Conservation (phyloP, 148 eudicot species). For the Rhododendron ferrugineum region DNA sequence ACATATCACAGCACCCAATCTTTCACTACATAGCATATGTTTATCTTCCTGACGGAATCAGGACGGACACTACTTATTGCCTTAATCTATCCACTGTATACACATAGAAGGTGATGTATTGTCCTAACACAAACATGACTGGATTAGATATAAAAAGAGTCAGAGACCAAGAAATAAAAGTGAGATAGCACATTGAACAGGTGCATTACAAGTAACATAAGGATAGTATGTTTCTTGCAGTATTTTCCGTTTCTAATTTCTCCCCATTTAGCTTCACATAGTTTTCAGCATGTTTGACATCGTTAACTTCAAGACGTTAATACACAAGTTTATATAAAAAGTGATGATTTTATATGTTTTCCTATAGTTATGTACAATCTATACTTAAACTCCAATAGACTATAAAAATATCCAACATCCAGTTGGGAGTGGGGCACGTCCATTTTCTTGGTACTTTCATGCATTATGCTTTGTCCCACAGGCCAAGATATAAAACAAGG, state of each 20-base stretch:
- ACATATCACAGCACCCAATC: neutral
- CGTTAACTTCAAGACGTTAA: neutral
- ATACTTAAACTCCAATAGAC: neutral
- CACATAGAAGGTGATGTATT: neutral
- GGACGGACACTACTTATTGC: neutral
- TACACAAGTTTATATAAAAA: neutral
- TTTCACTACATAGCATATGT: neutral
- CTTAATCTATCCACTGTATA: neutral
- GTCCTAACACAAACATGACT: neutral
- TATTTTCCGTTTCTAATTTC: neutral
- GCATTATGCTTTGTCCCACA: neutral
- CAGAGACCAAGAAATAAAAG: neutral
- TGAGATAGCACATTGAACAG: neutral
- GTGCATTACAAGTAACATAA: neutral
- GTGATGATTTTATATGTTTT: neutral
- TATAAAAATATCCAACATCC: neutral
- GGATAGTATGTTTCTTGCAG: neutral
- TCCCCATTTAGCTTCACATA: neutral
- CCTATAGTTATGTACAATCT: too few species aligned
- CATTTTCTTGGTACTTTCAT: neutral
- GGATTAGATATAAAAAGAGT: neutral
- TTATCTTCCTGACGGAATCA: neutral
- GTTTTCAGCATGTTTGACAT: neutral
- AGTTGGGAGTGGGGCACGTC: neutral
- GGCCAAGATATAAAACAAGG: neutral